phyloP scores from a whole-genome alignment of 2,329 filamentous ascomycete genomes.

The Aureobasidium lini region DNA sequence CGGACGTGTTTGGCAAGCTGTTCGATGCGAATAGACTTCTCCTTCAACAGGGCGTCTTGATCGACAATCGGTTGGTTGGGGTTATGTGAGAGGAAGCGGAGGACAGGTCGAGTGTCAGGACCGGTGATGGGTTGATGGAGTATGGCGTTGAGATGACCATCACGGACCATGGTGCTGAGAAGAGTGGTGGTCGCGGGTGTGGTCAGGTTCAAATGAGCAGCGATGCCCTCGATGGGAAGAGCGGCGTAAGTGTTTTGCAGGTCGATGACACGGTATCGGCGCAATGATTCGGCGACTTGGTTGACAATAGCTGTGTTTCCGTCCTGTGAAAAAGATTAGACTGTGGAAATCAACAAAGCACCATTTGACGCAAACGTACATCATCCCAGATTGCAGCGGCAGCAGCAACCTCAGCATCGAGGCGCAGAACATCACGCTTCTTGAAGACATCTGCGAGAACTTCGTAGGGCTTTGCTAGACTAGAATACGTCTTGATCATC shows the following conservation, averaged over 20 bases:
- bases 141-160: conserved; percentile 44
- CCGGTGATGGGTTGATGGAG: conserved; percentile 37
- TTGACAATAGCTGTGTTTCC: conserved; percentile 64
- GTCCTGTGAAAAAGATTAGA: conserved; percentile 17
- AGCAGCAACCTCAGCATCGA: conserved; percentile 57
- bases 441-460: conserved; percentile 63
- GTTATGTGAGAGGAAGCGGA: conserved; percentile 44
- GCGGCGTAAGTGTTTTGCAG: conserved; percentile 66
- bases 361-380: not conserved
- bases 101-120: conserved; percentile 31
- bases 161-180: conserved; percentile 45
- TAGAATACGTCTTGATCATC: conserved; percentile 50
- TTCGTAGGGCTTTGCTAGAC: conserved; percentile 62
- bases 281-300: conserved; percentile 63
- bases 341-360: not conserved
- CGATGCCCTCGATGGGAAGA: conserved; percentile 48
- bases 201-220: conserved; percentile 43
- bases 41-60: conserved; percentile 35
- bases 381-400: conserved; percentile 52
- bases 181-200: conserved; percentile 47
- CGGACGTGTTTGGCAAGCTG: conserved; percentile 44
- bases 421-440: conserved; percentile 47
- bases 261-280: conserved; percentile 66
- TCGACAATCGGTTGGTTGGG: conserved; percentile 4
- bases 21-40: conserved; percentile 44